Evolutionary conservation across 1,284 basidiomycete genomes (phyloP).

Genomic region (Cryptococcus maquisensis): DNA sequence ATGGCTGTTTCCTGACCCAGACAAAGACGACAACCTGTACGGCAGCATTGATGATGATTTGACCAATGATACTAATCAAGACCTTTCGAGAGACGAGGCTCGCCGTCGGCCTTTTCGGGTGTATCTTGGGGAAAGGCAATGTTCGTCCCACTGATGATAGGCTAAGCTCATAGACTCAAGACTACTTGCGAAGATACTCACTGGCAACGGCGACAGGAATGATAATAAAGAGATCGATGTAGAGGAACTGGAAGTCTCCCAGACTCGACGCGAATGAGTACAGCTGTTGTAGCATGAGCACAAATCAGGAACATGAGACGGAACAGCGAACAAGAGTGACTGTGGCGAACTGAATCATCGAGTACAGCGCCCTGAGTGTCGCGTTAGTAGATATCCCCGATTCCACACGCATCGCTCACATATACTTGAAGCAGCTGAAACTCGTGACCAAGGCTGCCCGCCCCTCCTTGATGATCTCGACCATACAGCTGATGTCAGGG

Average conservation of each 20-base stretch:
- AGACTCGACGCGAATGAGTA: slow-evolving; percentile 96
- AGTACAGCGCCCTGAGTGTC: slow-evolving; percentile 52
- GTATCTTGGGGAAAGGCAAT: slow-evolving; percentile 77
- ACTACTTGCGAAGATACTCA: slow-evolving; percentile 50
- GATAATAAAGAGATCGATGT: slow-evolving; percentile 97
- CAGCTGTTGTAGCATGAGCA: slow-evolving; percentile 46
- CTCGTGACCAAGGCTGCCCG: slow-evolving; percentile 92
- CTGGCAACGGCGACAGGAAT: slow-evolving; percentile 93
- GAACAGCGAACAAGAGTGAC: slow-evolving; percentile 61
- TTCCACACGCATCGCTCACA: slow-evolving; percentile 57
- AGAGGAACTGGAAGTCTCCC: slow-evolving; percentile 94
- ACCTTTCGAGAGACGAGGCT: slow-evolving; percentile 96
- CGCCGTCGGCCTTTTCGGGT: slow-evolving; percentile 89
- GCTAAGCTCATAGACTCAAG: background rate
- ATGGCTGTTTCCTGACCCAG: slow-evolving; percentile 79
- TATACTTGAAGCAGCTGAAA: slow-evolving; percentile 99
- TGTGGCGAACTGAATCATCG: slow-evolving; percentile 56
- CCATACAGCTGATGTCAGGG: slow-evolving; percentile 92
- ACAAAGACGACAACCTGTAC: slow-evolving; percentile 84
- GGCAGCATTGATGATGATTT: slow-evolving; percentile 79
- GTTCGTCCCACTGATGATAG: slow-evolving; percentile 78
- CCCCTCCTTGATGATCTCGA: slow-evolving; percentile 95
- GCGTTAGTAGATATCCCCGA: slow-evolving; percentile 70
- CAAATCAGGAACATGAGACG: background rate
- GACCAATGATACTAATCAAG: slow-evolving; percentile 86